Conservation (phyloP, 2,329 filamentous ascomycete species). For the Calonectria multiphialidica region DNA sequence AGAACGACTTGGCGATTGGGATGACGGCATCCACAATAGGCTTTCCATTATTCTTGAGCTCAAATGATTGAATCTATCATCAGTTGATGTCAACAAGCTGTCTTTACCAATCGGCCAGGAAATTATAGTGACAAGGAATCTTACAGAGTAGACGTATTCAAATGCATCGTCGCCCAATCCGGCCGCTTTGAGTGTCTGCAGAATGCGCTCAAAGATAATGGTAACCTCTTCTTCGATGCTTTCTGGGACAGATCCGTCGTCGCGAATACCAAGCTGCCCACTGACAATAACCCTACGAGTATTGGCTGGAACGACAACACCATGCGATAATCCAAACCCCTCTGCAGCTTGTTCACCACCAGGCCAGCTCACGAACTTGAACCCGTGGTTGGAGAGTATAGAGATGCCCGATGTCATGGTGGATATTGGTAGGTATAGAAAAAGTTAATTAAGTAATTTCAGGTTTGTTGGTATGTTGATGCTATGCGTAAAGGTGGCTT, state of each 20-base stretch:
- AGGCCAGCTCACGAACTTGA: constrained; percentile 19
- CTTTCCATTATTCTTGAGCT: constrained; percentile 8
- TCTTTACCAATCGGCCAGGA: too few species aligned
- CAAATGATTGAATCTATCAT: constrained; percentile 15
- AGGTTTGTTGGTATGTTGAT: too few species aligned
- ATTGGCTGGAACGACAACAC: constrained; percentile 16
- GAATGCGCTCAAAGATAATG: constrained; percentile 14
- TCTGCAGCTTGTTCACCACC: constrained; percentile 19
- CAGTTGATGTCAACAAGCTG: not conserved
- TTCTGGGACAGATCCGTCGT: constrained; percentile 15
- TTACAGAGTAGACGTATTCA: constrained; percentile 20
- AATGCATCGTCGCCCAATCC: constrained; percentile 24
- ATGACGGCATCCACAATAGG: constrained; percentile 4
- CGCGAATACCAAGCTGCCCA: constrained; percentile 16
- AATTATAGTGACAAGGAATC: not conserved
- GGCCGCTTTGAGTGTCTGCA: not conserved
- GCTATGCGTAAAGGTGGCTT: too few species aligned
- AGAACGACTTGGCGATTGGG: not conserved
- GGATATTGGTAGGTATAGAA: not conserved
- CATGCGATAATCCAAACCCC: constrained; percentile 13
- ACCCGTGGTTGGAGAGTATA: not conserved
- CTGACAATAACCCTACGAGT: constrained; percentile 1
- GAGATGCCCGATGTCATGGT: not conserved
- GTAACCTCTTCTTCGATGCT: constrained; percentile 13
- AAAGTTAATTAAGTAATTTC: not conserved